Evolutionary conservation across 139 green algal genomes (phyloP), one percentile per base, ranked within the genome.

Genomic region (Parachlorella kessleri): DNA sequence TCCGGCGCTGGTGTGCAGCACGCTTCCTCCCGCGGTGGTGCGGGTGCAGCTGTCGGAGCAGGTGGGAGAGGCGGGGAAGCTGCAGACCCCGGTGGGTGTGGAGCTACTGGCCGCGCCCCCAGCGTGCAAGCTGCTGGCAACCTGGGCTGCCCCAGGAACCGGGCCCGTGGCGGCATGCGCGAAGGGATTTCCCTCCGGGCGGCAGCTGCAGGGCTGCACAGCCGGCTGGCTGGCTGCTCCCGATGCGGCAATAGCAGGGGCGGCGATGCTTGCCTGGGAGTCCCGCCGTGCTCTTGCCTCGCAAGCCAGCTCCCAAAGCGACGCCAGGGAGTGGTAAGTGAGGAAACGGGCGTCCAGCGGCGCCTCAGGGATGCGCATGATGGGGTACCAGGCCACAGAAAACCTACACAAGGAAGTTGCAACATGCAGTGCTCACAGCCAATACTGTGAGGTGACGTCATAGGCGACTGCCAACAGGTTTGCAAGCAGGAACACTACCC

Each of bases 321-420:
- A 81, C 28, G 83, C 86, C 30, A 92, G 72, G 8, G 72, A 90
- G 86, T 97, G 92, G 87, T 94, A 97, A 21, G 91, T 94, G 33
- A 97, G 86, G 85, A 97, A 97, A 55, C 91, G 89, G 36, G 93
- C 89, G n/a, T 77, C 88, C 41, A 96, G 85, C 21, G 93, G 92
- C 30, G 93, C 90, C 55, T 97, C 93, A 1, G 93, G 93, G 66
- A 97, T 94, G 76, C 93, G 85, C 81, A 96, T 96, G 68, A 95
- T 84, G 0, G 93, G 93, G 83, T 97, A 97, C 93, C 93, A 97
- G 0, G 91, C 92, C 48, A 97, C 92, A 28, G 88, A 82, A 76
- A 92, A 96, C 87, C 84, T n/a, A n/a, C n/a, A n/a, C n/a, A n/a
- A n/a, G n/a, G n/a, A n/a, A n/a, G n/a, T n/a, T n/a, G n/a, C n/a